phyloP scores from a whole-genome alignment of 2,329 filamentous ascomycete species.

The Aspergillus pseudoviridinutans region DNA sequence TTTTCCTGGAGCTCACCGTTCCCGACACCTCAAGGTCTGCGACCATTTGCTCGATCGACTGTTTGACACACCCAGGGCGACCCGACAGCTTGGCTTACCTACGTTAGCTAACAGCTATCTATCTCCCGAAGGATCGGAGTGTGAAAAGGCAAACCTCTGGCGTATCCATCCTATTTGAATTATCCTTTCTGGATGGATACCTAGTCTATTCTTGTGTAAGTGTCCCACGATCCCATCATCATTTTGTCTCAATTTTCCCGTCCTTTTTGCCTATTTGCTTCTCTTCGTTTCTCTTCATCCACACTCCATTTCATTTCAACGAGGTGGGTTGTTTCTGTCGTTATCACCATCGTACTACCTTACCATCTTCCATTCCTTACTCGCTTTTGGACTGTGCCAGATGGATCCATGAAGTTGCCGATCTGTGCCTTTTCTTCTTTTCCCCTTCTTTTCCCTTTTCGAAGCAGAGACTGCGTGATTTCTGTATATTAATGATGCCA shows the following conservation, averaged over 20 bases:
- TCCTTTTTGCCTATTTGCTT: background rate
- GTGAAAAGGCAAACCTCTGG: constrained; percentile 8
- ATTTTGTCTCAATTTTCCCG: background rate
- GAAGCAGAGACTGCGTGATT: background rate
- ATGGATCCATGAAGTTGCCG: background rate
- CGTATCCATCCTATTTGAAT: background rate
- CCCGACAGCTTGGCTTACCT: constrained; percentile 20
- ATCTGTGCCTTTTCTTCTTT: constrained; percentile 1
- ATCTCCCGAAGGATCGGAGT: constrained; percentile 13
- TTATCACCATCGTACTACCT: background rate
- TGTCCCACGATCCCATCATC: constrained; percentile 1
- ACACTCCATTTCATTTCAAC: background rate
- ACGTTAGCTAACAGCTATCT: background rate
- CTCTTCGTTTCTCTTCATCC: background rate
- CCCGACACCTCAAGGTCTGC: background rate
- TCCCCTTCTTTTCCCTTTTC: constrained; percentile 3
- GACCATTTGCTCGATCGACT: constrained; percentile 10
- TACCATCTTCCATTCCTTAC: background rate
- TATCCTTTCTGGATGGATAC: background rate
- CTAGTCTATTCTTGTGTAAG: constrained; percentile 3
- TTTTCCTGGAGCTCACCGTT: background rate
- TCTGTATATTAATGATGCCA: background rate
- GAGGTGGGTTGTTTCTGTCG: background rate
- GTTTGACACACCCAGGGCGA: constrained; percentile 10
- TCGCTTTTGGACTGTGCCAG: background rate